A percentile compares a stretch with the other conserved stretches of the same genome.
phyloP scores from a whole-genome alignment of 139 green algal genomes.

The Tetratostichococcus sp. region DNA sequence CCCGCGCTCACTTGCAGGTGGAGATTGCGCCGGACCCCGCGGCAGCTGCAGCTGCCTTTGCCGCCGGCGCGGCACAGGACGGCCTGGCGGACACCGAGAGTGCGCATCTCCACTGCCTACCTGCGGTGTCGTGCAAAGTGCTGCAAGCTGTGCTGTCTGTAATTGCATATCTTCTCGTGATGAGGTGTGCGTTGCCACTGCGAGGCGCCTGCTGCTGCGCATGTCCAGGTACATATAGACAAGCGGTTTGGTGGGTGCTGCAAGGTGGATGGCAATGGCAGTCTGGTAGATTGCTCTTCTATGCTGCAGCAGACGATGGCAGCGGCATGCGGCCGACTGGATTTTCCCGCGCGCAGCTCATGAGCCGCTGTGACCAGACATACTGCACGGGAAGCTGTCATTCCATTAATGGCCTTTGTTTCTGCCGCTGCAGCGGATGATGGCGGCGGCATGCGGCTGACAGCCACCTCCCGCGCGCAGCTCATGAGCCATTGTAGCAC shows the following conservation, averaged over 20 bases:
- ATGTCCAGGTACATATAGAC: too few relatives aligned
- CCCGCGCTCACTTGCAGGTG: not conserved
- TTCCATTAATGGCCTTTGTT: too few relatives aligned
- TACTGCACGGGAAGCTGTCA: too few relatives aligned
- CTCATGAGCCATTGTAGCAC: conserved; percentile 91
- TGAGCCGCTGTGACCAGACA: too few relatives aligned
- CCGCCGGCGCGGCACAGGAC: not conserved
- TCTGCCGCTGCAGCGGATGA: conserved; percentile 24
- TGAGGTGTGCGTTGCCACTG: too few relatives aligned
- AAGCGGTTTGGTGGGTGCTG: too few relatives aligned
- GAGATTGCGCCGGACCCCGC: not conserved
- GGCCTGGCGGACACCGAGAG: not conserved
- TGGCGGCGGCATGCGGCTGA: conserved; percentile 69
- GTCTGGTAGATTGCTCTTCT: too few relatives aligned
- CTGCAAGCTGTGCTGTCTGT: too few relatives aligned
- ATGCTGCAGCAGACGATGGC: conserved; percentile 9
- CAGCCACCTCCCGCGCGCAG: conserved; percentile 54
- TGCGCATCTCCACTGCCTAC: not conserved
- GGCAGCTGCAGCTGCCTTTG: conserved; percentile 1
- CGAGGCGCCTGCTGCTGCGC: too few relatives aligned
- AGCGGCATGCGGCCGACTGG: conserved; percentile 72
- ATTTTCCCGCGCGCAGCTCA: conserved; percentile 68
- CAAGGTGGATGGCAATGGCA: too few relatives aligned
- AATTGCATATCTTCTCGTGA: too few relatives aligned
- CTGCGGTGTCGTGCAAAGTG: not conserved